A percentile compares a stretch with the other conserved stretches of the same genome.
These are phyloP conservation scores for Lumnitzera littorea DNA, from an alignment of 345 rosid genomes.

Conservation along the genomic window DNA sequence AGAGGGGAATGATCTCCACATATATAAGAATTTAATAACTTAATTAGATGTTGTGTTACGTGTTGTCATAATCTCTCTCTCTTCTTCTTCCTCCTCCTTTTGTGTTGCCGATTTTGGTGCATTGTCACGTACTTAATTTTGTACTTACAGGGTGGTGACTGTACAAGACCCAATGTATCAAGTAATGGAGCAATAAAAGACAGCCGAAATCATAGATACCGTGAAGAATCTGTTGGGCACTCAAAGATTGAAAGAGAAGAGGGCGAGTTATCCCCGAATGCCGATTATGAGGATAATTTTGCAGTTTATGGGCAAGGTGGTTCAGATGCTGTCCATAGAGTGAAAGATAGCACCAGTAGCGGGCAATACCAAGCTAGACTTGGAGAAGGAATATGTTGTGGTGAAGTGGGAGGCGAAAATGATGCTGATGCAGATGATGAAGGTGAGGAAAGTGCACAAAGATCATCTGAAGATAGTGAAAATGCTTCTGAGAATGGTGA, in stretches of 20 bases:
- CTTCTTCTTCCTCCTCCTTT: too few species aligned
- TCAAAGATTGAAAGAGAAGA: constrained; percentile 89
- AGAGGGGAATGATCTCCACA: too few species aligned
- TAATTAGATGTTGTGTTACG: too few species aligned
- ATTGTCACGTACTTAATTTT: too few species aligned
- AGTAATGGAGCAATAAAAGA: constrained; percentile 47
- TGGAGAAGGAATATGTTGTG: constrained; percentile 37
- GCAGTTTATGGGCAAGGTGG: constrained; percentile 60
- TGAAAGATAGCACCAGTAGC: constrained; percentile 41
- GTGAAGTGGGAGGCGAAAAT: constrained; percentile 60
- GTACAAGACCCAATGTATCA: constrained; percentile 31
- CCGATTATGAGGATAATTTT: constrained; percentile 82
- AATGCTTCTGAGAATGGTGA: constrained; percentile 88
- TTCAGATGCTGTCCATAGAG: constrained; percentile 43
- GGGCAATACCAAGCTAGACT: constrained; percentile 36
- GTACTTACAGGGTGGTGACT: constrained; percentile 42
- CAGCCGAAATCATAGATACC: constrained; percentile 37
- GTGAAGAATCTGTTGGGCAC: constrained; percentile 37
- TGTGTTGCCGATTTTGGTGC: too few species aligned
- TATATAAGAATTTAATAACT: too few species aligned
- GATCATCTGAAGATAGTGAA: constrained; percentile 83
- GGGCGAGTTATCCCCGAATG: constrained; percentile 96
- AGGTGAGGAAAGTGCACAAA: constrained; percentile 79
- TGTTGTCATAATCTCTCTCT: too few species aligned
- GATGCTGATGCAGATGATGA: constrained; percentile 78